A percentile compares a stretch with the other conserved stretches of the same genome.
phyloP scores from a whole-genome alignment of 805 yeast species.

The Candida sphagnicola region DNA sequence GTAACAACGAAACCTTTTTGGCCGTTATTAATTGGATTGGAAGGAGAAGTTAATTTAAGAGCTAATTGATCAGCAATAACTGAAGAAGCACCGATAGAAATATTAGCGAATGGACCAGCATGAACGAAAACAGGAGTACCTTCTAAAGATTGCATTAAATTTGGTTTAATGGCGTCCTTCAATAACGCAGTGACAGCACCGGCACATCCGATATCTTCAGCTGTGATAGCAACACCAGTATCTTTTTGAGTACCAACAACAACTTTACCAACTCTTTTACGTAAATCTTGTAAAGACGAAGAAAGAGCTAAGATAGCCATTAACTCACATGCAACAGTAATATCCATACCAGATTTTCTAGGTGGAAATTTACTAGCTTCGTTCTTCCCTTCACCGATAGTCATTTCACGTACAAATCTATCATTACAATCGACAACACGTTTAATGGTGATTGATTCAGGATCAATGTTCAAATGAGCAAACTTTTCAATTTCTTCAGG shows the following conservation, averaged over 20 bases:
- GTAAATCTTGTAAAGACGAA: constrained; percentile 64
- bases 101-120: constrained; percentile 88
- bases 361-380: constrained; percentile 59
- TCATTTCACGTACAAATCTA: constrained; percentile 72
- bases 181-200: constrained; percentile 81
- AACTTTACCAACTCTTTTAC: constrained; percentile 70
- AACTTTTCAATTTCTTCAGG: constrained; percentile 61
- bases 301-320: constrained; percentile 83
- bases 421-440: constrained; percentile 85
- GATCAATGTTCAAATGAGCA: constrained; percentile 72
- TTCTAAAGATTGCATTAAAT: constrained; percentile 82
- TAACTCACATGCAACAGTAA: constrained; percentile 80
- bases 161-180: constrained; percentile 81
- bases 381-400: constrained; percentile 78
- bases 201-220: constrained; percentile 82
- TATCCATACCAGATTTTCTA: constrained; percentile 76
- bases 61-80: constrained; percentile 80
- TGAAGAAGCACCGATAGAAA: constrained; percentile 83
- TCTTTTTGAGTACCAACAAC: constrained; percentile 63
- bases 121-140: constrained; percentile 86
- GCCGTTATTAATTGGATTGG: constrained; percentile 43
- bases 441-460: constrained; percentile 76
- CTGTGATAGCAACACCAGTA: constrained; percentile 70
- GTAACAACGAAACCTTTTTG: constrained; percentile 76
- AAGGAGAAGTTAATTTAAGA: constrained; percentile 59